phyloP scores from a whole-genome alignment of 352 stramenopile species.

The Globisporangium irregulare region DNA sequence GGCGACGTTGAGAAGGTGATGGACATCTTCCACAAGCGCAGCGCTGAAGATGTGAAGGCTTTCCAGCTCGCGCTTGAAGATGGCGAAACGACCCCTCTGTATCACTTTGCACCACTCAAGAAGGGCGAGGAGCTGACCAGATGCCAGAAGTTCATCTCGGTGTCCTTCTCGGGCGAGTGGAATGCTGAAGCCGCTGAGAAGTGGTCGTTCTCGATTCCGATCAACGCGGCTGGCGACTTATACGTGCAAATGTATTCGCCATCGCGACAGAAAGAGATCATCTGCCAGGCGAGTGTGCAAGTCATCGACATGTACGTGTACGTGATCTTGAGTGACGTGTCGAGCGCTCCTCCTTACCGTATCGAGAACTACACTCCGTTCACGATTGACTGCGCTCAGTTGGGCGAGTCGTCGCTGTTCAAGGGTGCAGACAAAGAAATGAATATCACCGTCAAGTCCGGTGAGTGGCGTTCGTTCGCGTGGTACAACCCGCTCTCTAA shows the following conservation, averaged over 20 bases:
- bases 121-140: constrained; percentile 54
- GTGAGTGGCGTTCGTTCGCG: constrained; percentile 76
- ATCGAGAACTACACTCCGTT: constrained; percentile 89
- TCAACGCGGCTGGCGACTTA: constrained; percentile 73
- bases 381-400: constrained; percentile 66
- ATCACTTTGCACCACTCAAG: constrained; percentile 78
- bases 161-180: constrained; percentile 77
- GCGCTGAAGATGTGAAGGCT: constrained; percentile 51
- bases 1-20: constrained; percentile 58
- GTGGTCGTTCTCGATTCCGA: constrained; percentile 81
- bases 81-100: constrained; percentile 66
- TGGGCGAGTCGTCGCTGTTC: constrained; percentile 71
- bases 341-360: constrained; percentile 71
- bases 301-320: constrained; percentile 90
- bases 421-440: constrained; percentile 52
- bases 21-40: constrained; percentile 73
- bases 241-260: constrained; percentile 83
- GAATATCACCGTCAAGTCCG: constrained; percentile 48
- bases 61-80: constrained; percentile 48
- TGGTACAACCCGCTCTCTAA: constrained; percentile 86
- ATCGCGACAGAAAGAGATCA: constrained; percentile 65
- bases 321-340: constrained; percentile 82
- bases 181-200: constrained; percentile 40
- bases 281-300: constrained; percentile 83
- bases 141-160: constrained; percentile 75